Evolutionary conservation across 106 monocot genomes (phyloP).

Genomic region (Agapanthus africanus): DNA sequence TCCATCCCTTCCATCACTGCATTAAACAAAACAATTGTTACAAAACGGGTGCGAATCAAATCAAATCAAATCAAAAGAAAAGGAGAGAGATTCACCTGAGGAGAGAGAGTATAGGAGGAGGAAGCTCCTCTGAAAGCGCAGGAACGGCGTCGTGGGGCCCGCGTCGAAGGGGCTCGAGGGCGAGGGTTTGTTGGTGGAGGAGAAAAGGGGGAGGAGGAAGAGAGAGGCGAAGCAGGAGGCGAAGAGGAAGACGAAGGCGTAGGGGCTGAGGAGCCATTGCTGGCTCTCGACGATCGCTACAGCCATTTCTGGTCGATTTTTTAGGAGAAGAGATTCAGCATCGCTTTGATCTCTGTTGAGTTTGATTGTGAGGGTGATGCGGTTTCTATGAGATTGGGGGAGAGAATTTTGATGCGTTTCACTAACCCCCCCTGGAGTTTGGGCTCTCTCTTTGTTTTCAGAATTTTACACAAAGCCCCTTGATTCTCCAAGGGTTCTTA

Average conservation of each 20-base stretch:
- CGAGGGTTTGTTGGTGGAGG: constrained; percentile 1
- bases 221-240: constrained; percentile 52
- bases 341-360: too few species aligned
- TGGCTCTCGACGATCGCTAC: constrained; percentile 52
- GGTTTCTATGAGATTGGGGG: too few species aligned
- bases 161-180: constrained; percentile 32
- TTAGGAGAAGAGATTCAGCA: too few species aligned
- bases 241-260: constrained; percentile 49
- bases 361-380: too few species aligned
- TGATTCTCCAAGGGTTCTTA: too few species aligned
- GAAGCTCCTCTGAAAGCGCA: constrained; percentile 75
- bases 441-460: too few species aligned
- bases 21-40: constrained; percentile 9
- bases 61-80: neutral
- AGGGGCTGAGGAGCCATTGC: constrained; percentile 50
- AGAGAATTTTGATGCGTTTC: too few species aligned
- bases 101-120: constrained; percentile 71
- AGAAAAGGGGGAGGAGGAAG: constrained; percentile 53
- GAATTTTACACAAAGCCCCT: too few species aligned
- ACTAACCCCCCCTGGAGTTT: too few species aligned
- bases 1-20: constrained; percentile 63
- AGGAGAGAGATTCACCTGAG: constrained; percentile 30
- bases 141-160: constrained; percentile 40
- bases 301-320: too few species aligned
- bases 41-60: neutral